Evolutionary conservation across 805 yeast species (phyloP).

Genomic region (Myxozyma neotropica): DNA sequence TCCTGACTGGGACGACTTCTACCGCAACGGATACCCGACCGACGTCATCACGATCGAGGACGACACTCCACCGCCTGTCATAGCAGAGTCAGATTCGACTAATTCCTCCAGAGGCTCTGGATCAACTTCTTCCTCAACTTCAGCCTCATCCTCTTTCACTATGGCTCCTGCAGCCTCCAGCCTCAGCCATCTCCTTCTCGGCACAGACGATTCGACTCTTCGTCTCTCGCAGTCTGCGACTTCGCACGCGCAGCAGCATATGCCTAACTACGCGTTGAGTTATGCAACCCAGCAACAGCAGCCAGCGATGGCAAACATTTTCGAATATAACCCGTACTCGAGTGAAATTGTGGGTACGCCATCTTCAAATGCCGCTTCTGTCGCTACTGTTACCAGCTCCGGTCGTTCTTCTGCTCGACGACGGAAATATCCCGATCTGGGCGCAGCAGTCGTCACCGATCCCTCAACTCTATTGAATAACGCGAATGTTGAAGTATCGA

Average conservation of each 20-base stretch:
- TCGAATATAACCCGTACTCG: no score
- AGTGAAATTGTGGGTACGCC: no score
- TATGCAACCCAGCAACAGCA: background rate
- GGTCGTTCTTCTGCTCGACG: no score
- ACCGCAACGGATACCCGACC: slow-evolving; percentile 40
- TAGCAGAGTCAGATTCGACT: slow-evolving; percentile 5
- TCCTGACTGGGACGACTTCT: slow-evolving; percentile 41
- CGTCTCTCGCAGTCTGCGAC: background rate
- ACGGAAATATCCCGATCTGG: background rate
- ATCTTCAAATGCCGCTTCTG: background rate
- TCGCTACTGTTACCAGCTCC: background rate
- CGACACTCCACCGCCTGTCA: slow-evolving; percentile 33
- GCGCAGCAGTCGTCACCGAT: background rate
- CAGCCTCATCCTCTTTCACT: slow-evolving; percentile 21
- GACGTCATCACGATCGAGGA: slow-evolving; percentile 43
- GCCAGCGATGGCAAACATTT: background rate
- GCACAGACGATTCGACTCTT: background rate
- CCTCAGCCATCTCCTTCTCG: slow-evolving; percentile 13
- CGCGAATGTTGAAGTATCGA: background rate
- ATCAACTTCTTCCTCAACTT: slow-evolving; percentile 10
- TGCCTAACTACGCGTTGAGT: background rate
- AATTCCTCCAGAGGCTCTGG: slow-evolving; percentile 9
- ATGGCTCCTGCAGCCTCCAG: slow-evolving; percentile 16
- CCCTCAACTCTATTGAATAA: background rate
- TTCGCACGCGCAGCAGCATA: background rate